Conservation (phyloP, 768 basidiomycete genomes). For the Tylopilus rubrobrunneus region DNA sequence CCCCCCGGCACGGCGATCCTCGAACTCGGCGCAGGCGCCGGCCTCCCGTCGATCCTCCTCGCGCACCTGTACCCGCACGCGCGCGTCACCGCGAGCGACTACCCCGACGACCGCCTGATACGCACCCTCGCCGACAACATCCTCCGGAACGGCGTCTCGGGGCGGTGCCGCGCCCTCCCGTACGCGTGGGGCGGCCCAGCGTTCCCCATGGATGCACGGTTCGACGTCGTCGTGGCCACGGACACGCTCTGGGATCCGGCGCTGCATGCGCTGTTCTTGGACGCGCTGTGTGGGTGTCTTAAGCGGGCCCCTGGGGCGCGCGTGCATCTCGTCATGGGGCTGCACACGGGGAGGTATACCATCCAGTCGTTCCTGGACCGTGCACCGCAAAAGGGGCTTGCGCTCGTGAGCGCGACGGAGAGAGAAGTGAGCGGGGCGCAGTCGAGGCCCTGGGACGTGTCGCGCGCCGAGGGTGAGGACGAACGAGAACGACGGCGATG, state of each 20-base stretch:
- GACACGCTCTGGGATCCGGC: slow-evolving; percentile 79
- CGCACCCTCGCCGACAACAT: slow-evolving; percentile 56
- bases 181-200: slow-evolving; percentile 57
- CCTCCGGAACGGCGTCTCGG: slow-evolving; percentile 42
- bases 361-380: slow-evolving; percentile 54
- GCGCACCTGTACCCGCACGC: slow-evolving; percentile 43
- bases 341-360: slow-evolving; percentile 76
- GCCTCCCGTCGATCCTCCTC: slow-evolving; percentile 67
- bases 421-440: slow-evolving; percentile 39
- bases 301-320: slow-evolving; percentile 42
- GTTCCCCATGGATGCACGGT: slow-evolving; percentile 27
- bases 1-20: slow-evolving; percentile 37
- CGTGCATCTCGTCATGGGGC: slow-evolving; percentile 63
- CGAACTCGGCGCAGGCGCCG: slow-evolving; percentile 73
- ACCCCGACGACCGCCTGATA: slow-evolving; percentile 64
- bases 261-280: slow-evolving; percentile 49
- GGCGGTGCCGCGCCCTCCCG: slow-evolving; percentile 49
- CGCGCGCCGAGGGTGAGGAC: slow-evolving; percentile 50
- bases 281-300: slow-evolving; percentile 49
- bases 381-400: slow-evolving; percentile 37
- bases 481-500: slow-evolving; percentile 67
- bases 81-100: slow-evolving; percentile 59
- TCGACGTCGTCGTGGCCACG: slow-evolving; percentile 67
- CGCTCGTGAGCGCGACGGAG: slow-evolving; percentile 44
- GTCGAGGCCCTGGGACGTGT: slow-evolving; percentile 49